Evolutionary conservation across 1,284 basidiomycete species (phyloP), one percentile per base, ranked within the genome.

Genomic region (Phlebopus sp.): DNA sequence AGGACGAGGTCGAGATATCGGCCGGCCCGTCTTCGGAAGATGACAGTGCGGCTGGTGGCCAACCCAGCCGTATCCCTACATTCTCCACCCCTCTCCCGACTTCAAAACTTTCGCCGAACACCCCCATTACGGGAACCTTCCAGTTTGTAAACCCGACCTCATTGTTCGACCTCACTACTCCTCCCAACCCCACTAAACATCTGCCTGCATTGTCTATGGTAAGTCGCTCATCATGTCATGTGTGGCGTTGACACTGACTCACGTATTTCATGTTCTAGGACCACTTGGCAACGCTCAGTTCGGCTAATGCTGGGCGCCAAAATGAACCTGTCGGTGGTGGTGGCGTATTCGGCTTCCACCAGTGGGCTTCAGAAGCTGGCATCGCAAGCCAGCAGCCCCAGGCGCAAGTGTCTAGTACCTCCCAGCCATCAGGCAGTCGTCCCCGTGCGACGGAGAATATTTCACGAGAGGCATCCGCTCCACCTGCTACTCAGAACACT

Each of bases 181-280:
- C 64, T 18, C 50, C 46, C 19, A 52, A 60, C 46, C 53, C 59
- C 14, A 17, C 49, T 2, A 67, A 61, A 63, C 62, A 62, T 42
- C 45, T 64, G 39, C 62, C 65, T 32, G 58, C 62, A 2, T 50
- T 64, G 25, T 60, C 65, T 29, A 66, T 68, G 58, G 62, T 64
- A 27, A 55, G 58, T 45, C 45, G 27, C 34, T 21, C 37, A 23
- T 40, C 9, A 39, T 11, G 27, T 29, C 9, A 4, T 29, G 8
- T 29, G 27, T 30, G 32, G 45, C 47, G 35, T 46, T 32, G 40
- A 51, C 10, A 30, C 36, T 18, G 10, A 34, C 37, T 42, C 37
- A 40, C 32, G 15, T 19, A 39, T n/a, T 17, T 37, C 35, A 37
- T 38, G 37, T 27, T 18, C 10, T 41, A 64, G 62, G 62, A 64